phyloP scores from a whole-genome alignment of 129 eudicot genomes.

The Saussurea involucrata region DNA sequence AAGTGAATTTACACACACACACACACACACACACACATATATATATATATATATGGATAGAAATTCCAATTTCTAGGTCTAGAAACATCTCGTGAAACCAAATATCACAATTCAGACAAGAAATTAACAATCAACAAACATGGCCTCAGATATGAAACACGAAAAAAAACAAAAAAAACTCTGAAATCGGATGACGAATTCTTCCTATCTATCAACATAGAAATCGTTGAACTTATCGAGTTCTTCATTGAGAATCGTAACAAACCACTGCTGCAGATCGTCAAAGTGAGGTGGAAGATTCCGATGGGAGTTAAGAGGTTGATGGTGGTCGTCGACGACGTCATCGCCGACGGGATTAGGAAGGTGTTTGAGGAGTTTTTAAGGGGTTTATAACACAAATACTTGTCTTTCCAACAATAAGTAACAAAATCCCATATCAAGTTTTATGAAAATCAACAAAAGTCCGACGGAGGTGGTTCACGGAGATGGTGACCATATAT shows the following conservation, averaged over 20 bases:
- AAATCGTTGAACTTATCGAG: slow-evolving; percentile 87
- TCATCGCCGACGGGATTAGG: slow-evolving; percentile 35
- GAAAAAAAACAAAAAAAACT: slow-evolving; percentile 12
- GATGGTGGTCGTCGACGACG: slow-evolving; percentile 9
- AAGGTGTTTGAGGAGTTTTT: slow-evolving; percentile 72
- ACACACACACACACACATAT: too few relatives aligned
- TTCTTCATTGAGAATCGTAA: slow-evolving; percentile 67
- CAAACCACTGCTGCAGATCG: slow-evolving; percentile 71
- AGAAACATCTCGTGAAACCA: background rate
- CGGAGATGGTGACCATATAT: too few relatives aligned
- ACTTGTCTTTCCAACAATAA: slow-evolving; percentile 98
- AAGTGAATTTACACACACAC: too few relatives aligned
- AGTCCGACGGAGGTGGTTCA: too few relatives aligned
- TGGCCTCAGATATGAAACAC: background rate
- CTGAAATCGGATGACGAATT: slow-evolving; percentile 84
- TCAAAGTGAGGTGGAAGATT: slow-evolving; percentile 20
- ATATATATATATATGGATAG: too few relatives aligned
- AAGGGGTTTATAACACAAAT: slow-evolving; percentile 78
- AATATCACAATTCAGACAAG: background rate
- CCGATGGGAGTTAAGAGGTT: slow-evolving; percentile 12
- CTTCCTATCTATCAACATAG: slow-evolving; percentile 91
- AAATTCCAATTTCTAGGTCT: background rate
- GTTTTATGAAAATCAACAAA: too few relatives aligned
- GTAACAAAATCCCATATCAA: too few relatives aligned
- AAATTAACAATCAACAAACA: background rate